Percentiles rank a stretch among this genome's conserved stretches.
Evolutionary conservation across 768 basidiomycete species (phyloP).

Genomic region (Mycena rosella): DNA sequence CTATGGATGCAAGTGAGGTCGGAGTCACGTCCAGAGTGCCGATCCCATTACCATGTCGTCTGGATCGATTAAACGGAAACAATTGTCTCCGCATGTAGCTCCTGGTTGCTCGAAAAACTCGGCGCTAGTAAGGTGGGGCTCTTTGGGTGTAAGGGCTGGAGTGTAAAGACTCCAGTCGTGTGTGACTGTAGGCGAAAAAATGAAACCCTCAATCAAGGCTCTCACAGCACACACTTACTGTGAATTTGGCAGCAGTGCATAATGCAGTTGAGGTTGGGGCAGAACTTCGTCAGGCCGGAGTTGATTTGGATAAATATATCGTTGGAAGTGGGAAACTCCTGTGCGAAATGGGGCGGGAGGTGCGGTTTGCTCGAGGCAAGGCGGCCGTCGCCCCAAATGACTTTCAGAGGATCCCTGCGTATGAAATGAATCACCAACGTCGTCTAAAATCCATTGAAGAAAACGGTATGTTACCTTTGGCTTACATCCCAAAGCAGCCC

Average conservation of each 20-base stretch:
- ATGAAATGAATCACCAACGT: not conserved
- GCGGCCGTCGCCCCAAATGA: constrained; percentile 21
- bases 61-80: constrained; percentile 35
- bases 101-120: not conserved
- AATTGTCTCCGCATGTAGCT: constrained; percentile 36
- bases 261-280: constrained; percentile 21
- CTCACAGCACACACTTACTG: no score
- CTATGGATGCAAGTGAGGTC: not conserved
- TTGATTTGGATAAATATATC: not conserved
- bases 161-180: not conserved
- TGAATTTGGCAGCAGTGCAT: constrained; percentile 2
- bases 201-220: no score
- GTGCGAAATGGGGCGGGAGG: constrained; percentile 6
- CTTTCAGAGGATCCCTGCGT: not conserved
- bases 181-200: not conserved
- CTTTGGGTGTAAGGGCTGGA: constrained; percentile 16
- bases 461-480: not conserved
- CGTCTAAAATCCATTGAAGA: not conserved
- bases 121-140: constrained; percentile 35
- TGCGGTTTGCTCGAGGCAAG: not conserved
- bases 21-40: not conserved
- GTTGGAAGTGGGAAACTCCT: not conserved
- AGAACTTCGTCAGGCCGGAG: not conserved
- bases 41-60: constrained; percentile 18
- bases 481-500: constrained; percentile 58